Conservation (phyloP, 2,329 filamentous ascomycete genomes). For the Cladosporium sp. region DNA sequence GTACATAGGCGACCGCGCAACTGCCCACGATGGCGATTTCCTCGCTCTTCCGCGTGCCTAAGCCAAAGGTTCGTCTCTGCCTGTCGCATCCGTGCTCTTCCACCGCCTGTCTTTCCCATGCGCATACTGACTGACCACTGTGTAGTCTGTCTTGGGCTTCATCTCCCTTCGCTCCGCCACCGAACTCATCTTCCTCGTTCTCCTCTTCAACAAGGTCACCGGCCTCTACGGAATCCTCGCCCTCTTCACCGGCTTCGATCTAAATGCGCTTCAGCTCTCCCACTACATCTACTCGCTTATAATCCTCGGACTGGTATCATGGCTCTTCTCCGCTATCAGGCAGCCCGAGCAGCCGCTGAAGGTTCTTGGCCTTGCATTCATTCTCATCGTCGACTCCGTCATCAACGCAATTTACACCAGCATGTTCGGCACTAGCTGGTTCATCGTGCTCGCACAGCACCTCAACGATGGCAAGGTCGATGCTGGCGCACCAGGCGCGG, state of each 20-base stretch:
- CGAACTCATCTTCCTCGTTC: constrained; percentile 75
- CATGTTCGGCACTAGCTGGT: constrained; percentile 81
- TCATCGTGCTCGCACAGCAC: constrained; percentile 64
- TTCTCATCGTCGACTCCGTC: constrained; percentile 77
- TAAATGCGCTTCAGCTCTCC: constrained; percentile 77
- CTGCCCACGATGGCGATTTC: constrained; percentile 15
- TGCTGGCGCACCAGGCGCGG: constrained; percentile 41
- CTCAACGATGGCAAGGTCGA: constrained; percentile 36
- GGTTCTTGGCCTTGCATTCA: constrained; percentile 74
- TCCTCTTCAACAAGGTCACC: constrained; percentile 88
- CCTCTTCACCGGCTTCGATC: constrained; percentile 77
- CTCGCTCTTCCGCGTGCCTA: constrained; percentile 18
- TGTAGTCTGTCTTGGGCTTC: constrained; percentile 75
- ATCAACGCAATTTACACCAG: constrained; percentile 79
- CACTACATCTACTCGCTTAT: constrained; percentile 87
- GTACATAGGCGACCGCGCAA: constrained; percentile 2
- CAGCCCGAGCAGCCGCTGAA: constrained; percentile 68
- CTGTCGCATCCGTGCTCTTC: neutral
- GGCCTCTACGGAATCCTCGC: constrained; percentile 88
- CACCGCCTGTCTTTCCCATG: neutral
- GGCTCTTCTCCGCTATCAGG: constrained; percentile 75
- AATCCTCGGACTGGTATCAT: constrained; percentile 62
- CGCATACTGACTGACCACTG: neutral
- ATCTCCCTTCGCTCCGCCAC: constrained; percentile 83
- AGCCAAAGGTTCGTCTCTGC: constrained; percentile 10